phyloP scores from a whole-genome alignment of 2,329 filamentous ascomycete species.

The Cladophialophora immunda region DNA sequence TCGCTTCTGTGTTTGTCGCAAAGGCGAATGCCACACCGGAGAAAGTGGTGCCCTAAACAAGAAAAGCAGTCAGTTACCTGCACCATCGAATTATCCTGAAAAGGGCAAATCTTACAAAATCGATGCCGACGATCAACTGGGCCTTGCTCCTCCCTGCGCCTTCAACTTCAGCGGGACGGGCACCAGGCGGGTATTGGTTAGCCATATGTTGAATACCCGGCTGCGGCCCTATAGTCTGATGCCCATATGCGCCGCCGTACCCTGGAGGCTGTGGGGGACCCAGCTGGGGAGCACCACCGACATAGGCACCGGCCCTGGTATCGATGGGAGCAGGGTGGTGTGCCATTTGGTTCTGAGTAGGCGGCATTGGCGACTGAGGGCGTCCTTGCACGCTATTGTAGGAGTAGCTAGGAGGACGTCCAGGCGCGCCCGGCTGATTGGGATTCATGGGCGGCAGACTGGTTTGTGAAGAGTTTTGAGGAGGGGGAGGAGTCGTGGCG shows the following conservation, averaged over 20 bases:
- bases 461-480: slow-evolving; percentile 55
- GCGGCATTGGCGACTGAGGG: slow-evolving; percentile 62
- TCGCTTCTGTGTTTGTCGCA: slow-evolving; percentile 95
- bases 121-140: slow-evolving; percentile 97
- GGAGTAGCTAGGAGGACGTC: slow-evolving; percentile 71
- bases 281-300: slow-evolving; percentile 53
- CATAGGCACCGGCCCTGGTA: slow-evolving; percentile 59
- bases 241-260: slow-evolving; percentile 50
- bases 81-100: not conserved
- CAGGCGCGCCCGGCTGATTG: slow-evolving; percentile 57
- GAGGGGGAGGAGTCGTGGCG: slow-evolving; percentile 47
- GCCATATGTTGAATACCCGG: slow-evolving; percentile 42
- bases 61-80: slow-evolving; percentile 10
- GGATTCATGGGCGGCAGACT: slow-evolving; percentile 64
- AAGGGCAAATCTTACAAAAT: slow-evolving; percentile 76
- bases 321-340: slow-evolving; percentile 64
- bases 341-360: slow-evolving; percentile 50
- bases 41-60: slow-evolving; percentile 85
- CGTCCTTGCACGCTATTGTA: slow-evolving; percentile 62
- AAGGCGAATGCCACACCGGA: slow-evolving; percentile 94
- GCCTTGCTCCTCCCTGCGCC: slow-evolving; percentile 90
- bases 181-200: slow-evolving; percentile 43
- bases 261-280: slow-evolving; percentile 52
- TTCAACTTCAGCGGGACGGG: slow-evolving; percentile 73
- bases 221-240: slow-evolving; percentile 35